Conservation (phyloP, 495 filamentous ascomycete genomes). For the Pseudevernia furfuracea region DNA sequence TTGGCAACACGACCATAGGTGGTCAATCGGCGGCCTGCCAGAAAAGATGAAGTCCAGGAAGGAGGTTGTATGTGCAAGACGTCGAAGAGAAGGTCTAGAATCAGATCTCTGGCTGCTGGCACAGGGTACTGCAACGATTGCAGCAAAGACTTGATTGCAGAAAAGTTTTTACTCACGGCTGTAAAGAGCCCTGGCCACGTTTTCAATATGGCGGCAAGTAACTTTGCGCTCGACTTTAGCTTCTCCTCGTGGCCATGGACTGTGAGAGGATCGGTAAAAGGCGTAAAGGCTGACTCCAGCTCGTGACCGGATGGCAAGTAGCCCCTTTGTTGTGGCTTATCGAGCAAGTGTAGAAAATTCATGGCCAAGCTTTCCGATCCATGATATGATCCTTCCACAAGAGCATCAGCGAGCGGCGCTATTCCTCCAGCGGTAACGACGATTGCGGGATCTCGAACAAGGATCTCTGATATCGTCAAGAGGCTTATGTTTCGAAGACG, state of each 20-base stretch:
- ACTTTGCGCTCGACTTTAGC: constrained; percentile 75
- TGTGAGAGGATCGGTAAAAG: constrained; percentile 77
- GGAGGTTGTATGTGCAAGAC: constrained; percentile 89
- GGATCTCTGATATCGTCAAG: constrained; percentile 84
- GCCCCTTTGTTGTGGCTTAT: constrained; percentile 70
- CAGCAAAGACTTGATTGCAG: constrained; percentile 73
- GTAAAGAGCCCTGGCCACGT: constrained; percentile 87
- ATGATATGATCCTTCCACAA: constrained; percentile 84
- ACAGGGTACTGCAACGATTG: constrained; percentile 68
- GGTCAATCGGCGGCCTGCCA: constrained; percentile 85
- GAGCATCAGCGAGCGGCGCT: constrained; percentile 69
- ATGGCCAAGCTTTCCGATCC: constrained; percentile 77
- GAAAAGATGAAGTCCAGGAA: constrained; percentile 91
- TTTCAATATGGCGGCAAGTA: constrained; percentile 78
- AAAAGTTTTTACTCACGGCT: constrained; percentile 74
- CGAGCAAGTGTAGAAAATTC: constrained; percentile 81
- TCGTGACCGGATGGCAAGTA: constrained; percentile 75
- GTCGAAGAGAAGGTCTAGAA: constrained; percentile 85
- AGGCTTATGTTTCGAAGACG: constrained; percentile 81
- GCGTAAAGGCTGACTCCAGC: constrained; percentile 70
- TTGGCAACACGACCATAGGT: constrained; percentile 91
- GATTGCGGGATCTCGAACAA: constrained; percentile 74
- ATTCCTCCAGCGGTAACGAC: constrained; percentile 76
- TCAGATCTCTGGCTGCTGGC: constrained; percentile 53
- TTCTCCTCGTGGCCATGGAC: constrained; percentile 61